Evolutionary conservation across 495 filamentous ascomycete species (phyloP).

Genomic region (Hypoxylon cercidicola): DNA sequence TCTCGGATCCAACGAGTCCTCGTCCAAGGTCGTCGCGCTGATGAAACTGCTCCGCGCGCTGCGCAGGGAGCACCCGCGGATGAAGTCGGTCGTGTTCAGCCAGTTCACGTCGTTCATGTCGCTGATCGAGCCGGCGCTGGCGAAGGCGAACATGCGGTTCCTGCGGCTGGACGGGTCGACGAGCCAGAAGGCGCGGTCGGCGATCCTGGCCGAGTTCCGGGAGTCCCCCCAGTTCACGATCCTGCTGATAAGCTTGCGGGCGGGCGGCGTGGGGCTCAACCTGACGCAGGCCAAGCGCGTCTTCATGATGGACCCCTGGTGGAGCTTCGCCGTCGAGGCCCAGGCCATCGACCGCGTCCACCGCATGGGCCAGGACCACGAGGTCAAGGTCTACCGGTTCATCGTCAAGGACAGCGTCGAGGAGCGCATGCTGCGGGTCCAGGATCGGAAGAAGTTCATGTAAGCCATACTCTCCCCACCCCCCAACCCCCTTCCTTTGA

Average conservation of each 20-base stretch:
- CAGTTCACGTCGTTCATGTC: constrained; percentile 98
- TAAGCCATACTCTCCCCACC: constrained; percentile 60
- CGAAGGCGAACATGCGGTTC: constrained; percentile 74
- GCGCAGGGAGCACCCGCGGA: constrained; percentile 66
- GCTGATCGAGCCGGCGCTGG: constrained; percentile 82
- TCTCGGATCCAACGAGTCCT: constrained; percentile 75
- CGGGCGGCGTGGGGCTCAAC: constrained; percentile 94
- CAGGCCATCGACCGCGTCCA: constrained; percentile 99
- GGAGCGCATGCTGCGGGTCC: constrained; percentile 90
- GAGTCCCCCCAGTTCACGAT: constrained; percentile 64
- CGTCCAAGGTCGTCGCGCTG: constrained; percentile 85
- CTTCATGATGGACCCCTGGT: constrained; percentile 99
- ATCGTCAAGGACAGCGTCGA: constrained; percentile 92
- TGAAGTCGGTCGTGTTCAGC: constrained; percentile 94
- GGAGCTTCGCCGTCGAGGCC: constrained; percentile 95
- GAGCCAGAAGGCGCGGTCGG: constrained; percentile 82
- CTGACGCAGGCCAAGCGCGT: constrained; percentile 87
- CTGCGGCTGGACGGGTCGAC: constrained; percentile 93
- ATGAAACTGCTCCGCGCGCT: constrained; percentile 76
- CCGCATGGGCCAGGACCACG: constrained; percentile 91
- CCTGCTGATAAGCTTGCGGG: constrained; percentile 84
- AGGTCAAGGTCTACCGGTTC: constrained; percentile 87
- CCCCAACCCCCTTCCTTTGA: constrained; percentile 16
- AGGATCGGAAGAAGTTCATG: constrained; percentile 97
- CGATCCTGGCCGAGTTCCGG: constrained; percentile 77